Evolutionary conservation across 306 rosid species (phyloP).

Genomic region (Prinsepia uniflora): DNA sequence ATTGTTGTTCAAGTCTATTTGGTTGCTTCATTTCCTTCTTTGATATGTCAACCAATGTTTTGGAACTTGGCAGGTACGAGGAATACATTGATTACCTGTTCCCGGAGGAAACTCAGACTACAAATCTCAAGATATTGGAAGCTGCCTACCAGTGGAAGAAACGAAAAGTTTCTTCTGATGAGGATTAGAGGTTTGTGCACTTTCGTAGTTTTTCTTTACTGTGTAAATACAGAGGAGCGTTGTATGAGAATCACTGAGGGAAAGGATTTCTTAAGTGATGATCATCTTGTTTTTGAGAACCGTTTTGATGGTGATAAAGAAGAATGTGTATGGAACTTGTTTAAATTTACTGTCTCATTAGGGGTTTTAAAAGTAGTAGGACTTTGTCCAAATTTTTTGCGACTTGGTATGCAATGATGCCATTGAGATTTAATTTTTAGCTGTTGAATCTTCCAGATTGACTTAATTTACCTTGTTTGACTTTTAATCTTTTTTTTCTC

Average conservation of each 20-base stretch:
- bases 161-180: conserved; percentile 55
- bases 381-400: background rate
- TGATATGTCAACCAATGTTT: conserved; percentile 24
- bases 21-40: background rate
- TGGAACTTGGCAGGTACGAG: conserved; percentile 69
- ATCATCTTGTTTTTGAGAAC: background rate
- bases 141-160: conserved; percentile 97
- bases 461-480: too few relatives aligned
- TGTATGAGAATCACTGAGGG: background rate
- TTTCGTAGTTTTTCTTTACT: conserved; percentile 1
- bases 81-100: conserved; percentile 74
- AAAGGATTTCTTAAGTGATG: background rate
- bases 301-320: background rate
- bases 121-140: conserved; percentile 85
- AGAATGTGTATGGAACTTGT: background rate
- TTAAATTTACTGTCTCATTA: background rate
- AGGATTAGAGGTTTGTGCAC: conserved; percentile 29
- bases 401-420: too few relatives aligned
- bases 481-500: too few relatives aligned
- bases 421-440: too few relatives aligned
- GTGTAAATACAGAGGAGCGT: conserved; percentile 14
- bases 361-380: background rate
- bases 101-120: conserved; percentile 81
- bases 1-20: conserved; percentile 6
- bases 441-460: too few relatives aligned